Conservation (phyloP, 257 asterid genomes). For the Solanum sitiens region DNA sequence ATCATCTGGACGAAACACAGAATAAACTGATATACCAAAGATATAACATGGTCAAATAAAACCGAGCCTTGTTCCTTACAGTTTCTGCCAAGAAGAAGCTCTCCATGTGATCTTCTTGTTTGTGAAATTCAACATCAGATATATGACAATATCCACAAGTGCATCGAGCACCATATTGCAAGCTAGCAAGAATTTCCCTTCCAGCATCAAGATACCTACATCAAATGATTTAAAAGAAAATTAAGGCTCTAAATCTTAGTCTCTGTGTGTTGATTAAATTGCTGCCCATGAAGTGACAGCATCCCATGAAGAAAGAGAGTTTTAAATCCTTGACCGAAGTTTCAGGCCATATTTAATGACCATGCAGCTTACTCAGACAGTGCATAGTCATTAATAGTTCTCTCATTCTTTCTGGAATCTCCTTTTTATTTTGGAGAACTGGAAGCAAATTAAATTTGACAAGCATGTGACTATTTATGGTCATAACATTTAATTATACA, state of each 20-base stretch:
- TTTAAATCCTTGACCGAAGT: background rate
- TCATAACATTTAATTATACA: background rate
- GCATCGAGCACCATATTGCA: slow-evolving; percentile 90
- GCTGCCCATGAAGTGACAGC: background rate
- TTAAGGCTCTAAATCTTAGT: background rate
- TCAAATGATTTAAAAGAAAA: background rate
- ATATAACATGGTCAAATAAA: background rate
- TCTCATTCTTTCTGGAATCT: background rate
- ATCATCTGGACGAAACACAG: background rate
- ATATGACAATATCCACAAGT: slow-evolving; percentile 96
- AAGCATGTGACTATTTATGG: background rate
- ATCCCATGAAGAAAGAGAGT: background rate
- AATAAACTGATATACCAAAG: background rate
- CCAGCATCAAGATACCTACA: slow-evolving; percentile 90
- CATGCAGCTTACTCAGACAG: background rate
- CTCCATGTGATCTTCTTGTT: slow-evolving; percentile 98
- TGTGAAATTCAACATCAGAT: slow-evolving; percentile 90
- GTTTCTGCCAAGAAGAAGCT: slow-evolving; percentile 99
- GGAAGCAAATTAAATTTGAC: background rate
- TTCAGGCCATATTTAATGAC: background rate
- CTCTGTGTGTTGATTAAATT: background rate
- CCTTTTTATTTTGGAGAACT: background rate
- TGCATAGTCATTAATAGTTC: background rate
- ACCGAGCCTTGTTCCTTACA: slow-evolving; percentile 24
- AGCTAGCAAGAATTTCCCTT: slow-evolving; percentile 91